A percentile compares a stretch with the other conserved stretches of the same genome.
These are phyloP conservation scores for Camelina neglecta DNA, from an alignment of 345 rosid species.

Conservation along the genomic window DNA sequence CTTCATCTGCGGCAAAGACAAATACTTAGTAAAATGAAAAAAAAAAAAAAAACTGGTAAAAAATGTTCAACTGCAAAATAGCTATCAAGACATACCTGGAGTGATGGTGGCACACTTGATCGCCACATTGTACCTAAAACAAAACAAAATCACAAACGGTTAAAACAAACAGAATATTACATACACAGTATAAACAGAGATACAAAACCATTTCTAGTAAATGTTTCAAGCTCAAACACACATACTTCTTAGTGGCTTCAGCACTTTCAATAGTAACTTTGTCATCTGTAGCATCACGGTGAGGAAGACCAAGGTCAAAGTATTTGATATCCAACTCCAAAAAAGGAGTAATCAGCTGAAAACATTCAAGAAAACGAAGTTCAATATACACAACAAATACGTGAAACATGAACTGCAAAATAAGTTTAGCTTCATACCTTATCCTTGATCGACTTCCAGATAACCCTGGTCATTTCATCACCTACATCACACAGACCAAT, in stretches of 20 bases:
- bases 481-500: conserved; percentile 54
- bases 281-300: conserved; percentile 73
- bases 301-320: conserved; percentile 70
- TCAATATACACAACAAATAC: neutral
- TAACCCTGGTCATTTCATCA: conserved; percentile 96
- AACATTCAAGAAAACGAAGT: neutral
- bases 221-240: neutral
- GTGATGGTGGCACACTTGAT: conserved; percentile 98
- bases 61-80: neutral
- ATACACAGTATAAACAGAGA: neutral
- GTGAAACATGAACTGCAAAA: neutral
- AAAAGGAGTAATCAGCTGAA: conserved; percentile 89
- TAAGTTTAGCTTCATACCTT: conserved; percentile 54
- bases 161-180: neutral
- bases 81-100: conserved; percentile 67
- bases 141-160: neutral
- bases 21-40: conserved; percentile 15
- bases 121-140: conserved; percentile 89
- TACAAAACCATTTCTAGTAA: neutral
- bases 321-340: conserved; percentile 77
- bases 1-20: conserved; percentile 68
- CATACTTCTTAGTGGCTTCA: conserved; percentile 75
- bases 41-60: neutral
- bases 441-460: conserved; percentile 95
- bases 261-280: conserved; percentile 72